Conservation (phyloP, 208 protist species). For the Phytomonas francai region DNA sequence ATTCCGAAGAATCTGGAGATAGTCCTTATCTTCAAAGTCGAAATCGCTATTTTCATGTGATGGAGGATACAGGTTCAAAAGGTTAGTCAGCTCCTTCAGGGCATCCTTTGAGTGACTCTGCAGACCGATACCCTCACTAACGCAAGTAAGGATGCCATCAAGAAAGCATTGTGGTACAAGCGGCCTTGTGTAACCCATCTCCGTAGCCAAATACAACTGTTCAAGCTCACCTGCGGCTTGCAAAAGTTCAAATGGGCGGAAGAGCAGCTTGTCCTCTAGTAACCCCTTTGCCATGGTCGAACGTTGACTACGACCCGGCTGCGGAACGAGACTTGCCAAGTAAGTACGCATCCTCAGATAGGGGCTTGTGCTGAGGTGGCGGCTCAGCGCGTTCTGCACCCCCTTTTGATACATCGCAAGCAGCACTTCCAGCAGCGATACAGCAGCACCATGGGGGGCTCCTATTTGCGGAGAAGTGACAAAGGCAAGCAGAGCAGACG, state of each 20-base stretch:
- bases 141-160: background rate
- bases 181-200: slow-evolving; percentile 51
- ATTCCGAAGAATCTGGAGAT: background rate
- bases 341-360: slow-evolving; percentile 40
- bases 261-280: slow-evolving; percentile 35
- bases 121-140: background rate
- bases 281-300: slow-evolving; percentile 12
- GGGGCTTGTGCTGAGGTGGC: slow-evolving; percentile 20
- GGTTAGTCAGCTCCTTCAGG: background rate
- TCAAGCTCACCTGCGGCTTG: slow-evolving; percentile 28
- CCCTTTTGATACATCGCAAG: slow-evolving; percentile 38
- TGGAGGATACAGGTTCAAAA: background rate
- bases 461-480: background rate
- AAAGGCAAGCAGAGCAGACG: background rate
- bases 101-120: background rate
- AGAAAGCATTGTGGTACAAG: slow-evolving; percentile 27
- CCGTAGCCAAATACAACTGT: slow-evolving; percentile 57
- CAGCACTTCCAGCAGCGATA: slow-evolving; percentile 32
- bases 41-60: too few species aligned
- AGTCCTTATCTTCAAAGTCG: too few species aligned
- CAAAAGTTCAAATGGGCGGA: slow-evolving; percentile 33
- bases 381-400: slow-evolving; percentile 21
- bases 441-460: slow-evolving; percentile 4
- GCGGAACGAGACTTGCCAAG: slow-evolving; percentile 24
- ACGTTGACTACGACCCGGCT: slow-evolving; percentile 6